Evolutionary conservation across 768 basidiomycete species (phyloP).

Genomic region (Collybia nuda): DNA sequence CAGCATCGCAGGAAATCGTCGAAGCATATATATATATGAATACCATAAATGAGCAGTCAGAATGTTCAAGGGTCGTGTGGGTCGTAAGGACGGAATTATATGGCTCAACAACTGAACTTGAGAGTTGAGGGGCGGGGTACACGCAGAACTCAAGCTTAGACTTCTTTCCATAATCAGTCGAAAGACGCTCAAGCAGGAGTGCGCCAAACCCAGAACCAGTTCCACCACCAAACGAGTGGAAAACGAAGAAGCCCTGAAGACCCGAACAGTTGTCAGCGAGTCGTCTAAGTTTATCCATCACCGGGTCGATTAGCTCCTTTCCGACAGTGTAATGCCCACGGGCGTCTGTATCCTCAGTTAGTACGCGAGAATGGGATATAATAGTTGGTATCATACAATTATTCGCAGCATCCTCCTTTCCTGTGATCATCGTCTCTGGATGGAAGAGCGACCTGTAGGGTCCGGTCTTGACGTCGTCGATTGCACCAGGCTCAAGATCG

Average conservation of each 20-base stretch:
- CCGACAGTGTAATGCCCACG: constrained; percentile 99
- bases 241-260: constrained; percentile 99
- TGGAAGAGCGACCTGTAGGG: constrained; percentile 98
- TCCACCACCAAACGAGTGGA: constrained; percentile 99
- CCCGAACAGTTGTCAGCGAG: constrained; percentile 98
- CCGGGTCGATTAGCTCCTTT: constrained; percentile 95
- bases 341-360: constrained; percentile 62
- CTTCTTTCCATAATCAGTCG: constrained; percentile 99
- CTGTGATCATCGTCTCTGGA: constrained; percentile 96
- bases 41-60: constrained; percentile 99
- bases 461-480: constrained; percentile 96
- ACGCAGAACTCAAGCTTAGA: constrained; percentile 98
- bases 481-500: constrained; percentile 95
- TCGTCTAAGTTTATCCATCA: constrained; percentile 96
- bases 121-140: constrained; percentile 92
- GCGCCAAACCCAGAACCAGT: constrained; percentile 99
- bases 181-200: constrained; percentile 93
- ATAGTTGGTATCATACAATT: constrained; percentile 65
- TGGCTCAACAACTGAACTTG: constrained; percentile 97
- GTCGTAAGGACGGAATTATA: constrained; percentile 99
- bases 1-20: constrained; percentile 7
- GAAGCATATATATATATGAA: constrained; percentile 10
- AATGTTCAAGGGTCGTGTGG: constrained; percentile 98
- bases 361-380: neutral
- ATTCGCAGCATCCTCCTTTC: constrained; percentile 99